A percentile compares a stretch with the other conserved stretches of the same genome.
phyloP scores from a whole-genome alignment of 1,139 yeast genomes.

The Lodderomyces elongisporus region DNA sequence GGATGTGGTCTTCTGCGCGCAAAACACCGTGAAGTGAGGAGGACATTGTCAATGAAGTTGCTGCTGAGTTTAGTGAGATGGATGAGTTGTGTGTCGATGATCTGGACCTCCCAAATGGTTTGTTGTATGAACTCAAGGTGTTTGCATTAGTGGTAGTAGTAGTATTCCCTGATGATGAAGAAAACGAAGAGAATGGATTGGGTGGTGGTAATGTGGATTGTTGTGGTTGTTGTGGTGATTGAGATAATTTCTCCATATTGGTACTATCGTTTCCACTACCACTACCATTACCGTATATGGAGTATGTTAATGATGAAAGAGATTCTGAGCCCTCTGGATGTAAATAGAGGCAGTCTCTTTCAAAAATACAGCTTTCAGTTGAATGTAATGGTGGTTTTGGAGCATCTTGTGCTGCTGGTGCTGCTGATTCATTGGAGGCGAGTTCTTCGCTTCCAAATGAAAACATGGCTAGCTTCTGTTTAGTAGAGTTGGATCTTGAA shows the following conservation, averaged over 20 bases:
- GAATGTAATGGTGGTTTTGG: constrained; percentile 3
- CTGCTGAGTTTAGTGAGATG: constrained; percentile 17
- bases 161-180: no score
- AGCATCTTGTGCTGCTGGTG: constrained; percentile 1
- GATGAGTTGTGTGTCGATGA: constrained; percentile 27
- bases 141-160: constrained; percentile 13
- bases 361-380: constrained; percentile 39
- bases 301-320: constrained; percentile 7
- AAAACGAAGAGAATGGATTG: no score
- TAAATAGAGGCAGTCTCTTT: constrained; percentile 38
- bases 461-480: constrained; percentile 16
- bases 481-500: constrained; percentile 9
- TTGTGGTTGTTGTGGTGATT: constrained; percentile 13
- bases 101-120: constrained; percentile 14
- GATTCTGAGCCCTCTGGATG: constrained; percentile 11
- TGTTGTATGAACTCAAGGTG: background rate
- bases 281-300: background rate
- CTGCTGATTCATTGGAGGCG: constrained; percentile 1
- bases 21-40: constrained; percentile 12
- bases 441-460: constrained; percentile 15
- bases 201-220: no score
- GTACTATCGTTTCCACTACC: no score
- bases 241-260: no score
- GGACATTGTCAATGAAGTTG: constrained; percentile 6
- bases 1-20: constrained; percentile 59